Evolutionary conservation across 1,139 yeast genomes (phyloP).

Genomic region (Yamadazyma dendronema): DNA sequence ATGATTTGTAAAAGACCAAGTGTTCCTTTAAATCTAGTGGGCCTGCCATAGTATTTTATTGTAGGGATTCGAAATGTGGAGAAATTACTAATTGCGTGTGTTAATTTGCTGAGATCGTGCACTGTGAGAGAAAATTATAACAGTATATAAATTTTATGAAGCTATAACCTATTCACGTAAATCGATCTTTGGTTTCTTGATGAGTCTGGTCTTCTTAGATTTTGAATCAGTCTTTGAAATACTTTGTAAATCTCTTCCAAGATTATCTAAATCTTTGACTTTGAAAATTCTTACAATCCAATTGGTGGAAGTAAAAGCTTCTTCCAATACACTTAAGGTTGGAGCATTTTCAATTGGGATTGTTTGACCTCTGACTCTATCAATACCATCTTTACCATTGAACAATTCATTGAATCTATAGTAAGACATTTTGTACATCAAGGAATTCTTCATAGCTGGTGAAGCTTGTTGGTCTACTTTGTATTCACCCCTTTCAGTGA

Average conservation of each 20-base stretch:
- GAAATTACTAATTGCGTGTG: constrained; percentile 1
- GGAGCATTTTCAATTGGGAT: constrained; percentile 60
- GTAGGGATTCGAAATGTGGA: constrained; percentile 3
- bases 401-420: constrained; percentile 79
- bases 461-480: constrained; percentile 82
- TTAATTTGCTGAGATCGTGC: too few relatives aligned
- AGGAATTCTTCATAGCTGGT: constrained; percentile 77
- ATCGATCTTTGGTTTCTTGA: constrained; percentile 55
- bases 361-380: constrained; percentile 85
- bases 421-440: constrained; percentile 95
- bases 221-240: constrained; percentile 7
- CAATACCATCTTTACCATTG: constrained; percentile 67
- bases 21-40: constrained; percentile 60
- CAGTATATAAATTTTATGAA: too few relatives aligned
- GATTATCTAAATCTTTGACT: constrained; percentile 83
- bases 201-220: constrained; percentile 43
- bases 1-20: constrained; percentile 77
- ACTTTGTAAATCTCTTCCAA: constrained; percentile 67
- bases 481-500: constrained; percentile 85
- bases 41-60: constrained; percentile 19
- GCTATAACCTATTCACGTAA: constrained; percentile 46
- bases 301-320: constrained; percentile 92
- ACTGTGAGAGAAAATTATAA: too few relatives aligned
- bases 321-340: constrained; percentile 76
- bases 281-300: constrained; percentile 96